Percentiles rank a stretch among this genome's conserved stretches.
These are phyloP conservation scores for Abrus precatorius DNA, from an alignment of 306 rosid genomes.

Conservation along the genomic window DNA sequence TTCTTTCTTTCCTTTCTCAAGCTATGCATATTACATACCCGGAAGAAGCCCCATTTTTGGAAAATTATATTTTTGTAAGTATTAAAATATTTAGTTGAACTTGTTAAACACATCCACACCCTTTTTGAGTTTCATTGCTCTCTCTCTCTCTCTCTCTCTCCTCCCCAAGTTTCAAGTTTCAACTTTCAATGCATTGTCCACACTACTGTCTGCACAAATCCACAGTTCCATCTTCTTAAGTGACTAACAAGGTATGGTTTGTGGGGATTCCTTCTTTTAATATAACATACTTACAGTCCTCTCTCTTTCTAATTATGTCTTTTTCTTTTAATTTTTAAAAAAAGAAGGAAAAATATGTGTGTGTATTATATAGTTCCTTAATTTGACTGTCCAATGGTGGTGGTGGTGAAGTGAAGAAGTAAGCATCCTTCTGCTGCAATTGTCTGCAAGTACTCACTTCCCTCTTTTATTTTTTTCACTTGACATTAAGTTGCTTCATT, in stretches of 20 bases:
- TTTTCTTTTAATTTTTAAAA: background rate
- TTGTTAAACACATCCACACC: constrained; percentile 40
- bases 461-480: constrained; percentile 24
- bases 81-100: constrained; percentile 45
- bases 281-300: constrained; percentile 43
- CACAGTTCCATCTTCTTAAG: constrained; percentile 51
- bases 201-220: constrained; percentile 50
- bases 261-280: constrained; percentile 52
- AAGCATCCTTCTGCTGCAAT: constrained; percentile 23
- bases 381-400: constrained; percentile 44
- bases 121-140: constrained; percentile 49
- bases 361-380: constrained; percentile 19
- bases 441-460: constrained; percentile 32
- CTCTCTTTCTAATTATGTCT: constrained; percentile 12
- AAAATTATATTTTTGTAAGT: constrained; percentile 21
- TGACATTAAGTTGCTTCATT: constrained; percentile 43
- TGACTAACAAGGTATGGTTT: constrained; percentile 62
- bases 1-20: constrained; percentile 49
- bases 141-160: constrained; percentile 32
- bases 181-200: constrained; percentile 54
- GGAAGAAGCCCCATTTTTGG: constrained; percentile 58
- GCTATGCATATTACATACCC: constrained; percentile 23
- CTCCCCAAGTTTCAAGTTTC: constrained; percentile 42
- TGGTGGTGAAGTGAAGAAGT: constrained; percentile 39
- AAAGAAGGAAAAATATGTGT: background rate